These are phyloP conservation scores for Penicillium malachiteum DNA, from an alignment of 495 filamentous ascomycete species.

Conservation along the genomic window DNA sequence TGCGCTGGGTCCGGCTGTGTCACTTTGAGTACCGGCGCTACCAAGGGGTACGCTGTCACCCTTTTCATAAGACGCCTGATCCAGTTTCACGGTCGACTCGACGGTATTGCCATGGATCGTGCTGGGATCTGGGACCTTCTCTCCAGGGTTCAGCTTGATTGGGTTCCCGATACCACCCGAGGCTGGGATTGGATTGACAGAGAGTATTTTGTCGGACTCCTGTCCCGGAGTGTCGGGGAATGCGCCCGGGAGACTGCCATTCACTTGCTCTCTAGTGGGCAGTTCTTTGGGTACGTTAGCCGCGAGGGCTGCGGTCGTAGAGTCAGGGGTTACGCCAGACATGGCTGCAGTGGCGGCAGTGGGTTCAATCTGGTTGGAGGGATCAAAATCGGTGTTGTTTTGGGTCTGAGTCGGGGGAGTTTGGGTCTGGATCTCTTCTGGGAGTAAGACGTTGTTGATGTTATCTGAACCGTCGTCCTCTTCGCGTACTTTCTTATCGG, in stretches of 20 bases:
- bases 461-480: constrained; percentile 76
- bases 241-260: constrained; percentile 62
- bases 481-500: constrained; percentile 71
- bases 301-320: constrained; percentile 74
- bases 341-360: constrained; percentile 45
- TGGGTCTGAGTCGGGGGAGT: constrained; percentile 19
- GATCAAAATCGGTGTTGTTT: constrained; percentile 1
- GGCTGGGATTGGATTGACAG: constrained; percentile 69
- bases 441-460: constrained; percentile 84
- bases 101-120: constrained; percentile 48
- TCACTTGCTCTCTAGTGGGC: constrained; percentile 9
- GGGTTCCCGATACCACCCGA: constrained; percentile 77
- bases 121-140: constrained; percentile 68
- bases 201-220: constrained; percentile 54
- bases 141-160: constrained; percentile 73
- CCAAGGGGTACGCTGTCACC: constrained; percentile 51
- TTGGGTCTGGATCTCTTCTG: constrained; percentile 57
- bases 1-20: constrained; percentile 20
- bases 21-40: constrained; percentile 19
- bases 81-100: constrained; percentile 63
- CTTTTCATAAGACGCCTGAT: constrained; percentile 82
- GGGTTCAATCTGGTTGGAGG: background rate
- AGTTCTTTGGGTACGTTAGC: constrained; percentile 62
- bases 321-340: constrained; percentile 66
- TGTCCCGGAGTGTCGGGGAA: constrained; percentile 77